Conservation (phyloP, 2,329 filamentous ascomycete genomes). For the Neophaeococcomyces aloes region DNA sequence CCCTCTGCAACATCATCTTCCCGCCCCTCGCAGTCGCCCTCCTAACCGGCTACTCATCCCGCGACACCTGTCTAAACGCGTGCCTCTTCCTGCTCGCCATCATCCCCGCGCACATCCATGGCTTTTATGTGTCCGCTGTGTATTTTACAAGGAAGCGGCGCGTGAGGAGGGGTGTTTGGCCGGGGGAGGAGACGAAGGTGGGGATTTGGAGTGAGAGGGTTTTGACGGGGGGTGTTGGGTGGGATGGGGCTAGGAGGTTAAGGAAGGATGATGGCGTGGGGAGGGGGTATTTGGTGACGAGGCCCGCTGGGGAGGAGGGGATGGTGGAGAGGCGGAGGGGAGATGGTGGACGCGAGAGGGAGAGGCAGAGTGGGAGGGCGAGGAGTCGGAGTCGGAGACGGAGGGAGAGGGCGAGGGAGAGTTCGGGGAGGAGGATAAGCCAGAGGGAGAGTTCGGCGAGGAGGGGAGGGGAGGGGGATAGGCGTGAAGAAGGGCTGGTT, state of each 20-base stretch:
- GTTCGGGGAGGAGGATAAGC: constrained; percentile 9
- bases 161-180: constrained; percentile 29
- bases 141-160: constrained; percentile 31
- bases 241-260: constrained; percentile 24
- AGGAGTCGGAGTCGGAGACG: constrained; percentile 7
- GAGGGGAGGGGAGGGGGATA: no score
- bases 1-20: constrained; percentile 32
- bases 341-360: constrained; percentile 6
- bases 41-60: constrained; percentile 26
- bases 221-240: constrained; percentile 28
- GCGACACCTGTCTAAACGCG: constrained; percentile 30
- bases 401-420: neutral
- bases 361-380: constrained; percentile 8
- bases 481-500: no score
- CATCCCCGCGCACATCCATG: constrained; percentile 32
- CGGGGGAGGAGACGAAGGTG: constrained; percentile 25
- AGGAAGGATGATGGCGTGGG: constrained; percentile 22
- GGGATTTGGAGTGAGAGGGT: constrained; percentile 29
- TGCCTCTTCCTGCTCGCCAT: constrained; percentile 32
- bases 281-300: constrained; percentile 19
- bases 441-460: no score
- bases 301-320: constrained; percentile 24
- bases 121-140: constrained; percentile 31
- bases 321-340: constrained; percentile 20
- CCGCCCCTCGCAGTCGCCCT: constrained; percentile 30